These are phyloP conservation scores for Mariannaea sp. DNA, from an alignment of 2,329 filamentous ascomycete genomes.

Conservation along the genomic window DNA sequence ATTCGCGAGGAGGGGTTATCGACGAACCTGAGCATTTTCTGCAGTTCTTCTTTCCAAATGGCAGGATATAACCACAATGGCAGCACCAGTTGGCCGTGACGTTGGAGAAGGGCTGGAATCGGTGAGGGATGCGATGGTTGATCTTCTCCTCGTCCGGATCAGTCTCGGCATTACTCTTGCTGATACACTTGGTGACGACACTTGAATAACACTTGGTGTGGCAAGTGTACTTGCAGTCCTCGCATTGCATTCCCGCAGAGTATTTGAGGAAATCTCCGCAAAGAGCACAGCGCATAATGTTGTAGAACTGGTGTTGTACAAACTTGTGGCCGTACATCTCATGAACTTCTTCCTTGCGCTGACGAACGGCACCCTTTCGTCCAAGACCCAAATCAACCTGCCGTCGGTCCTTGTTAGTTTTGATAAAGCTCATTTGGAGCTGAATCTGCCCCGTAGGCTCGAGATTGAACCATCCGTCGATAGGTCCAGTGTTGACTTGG, in stretches of 20 bases:
- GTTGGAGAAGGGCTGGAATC: conserved; percentile 95
- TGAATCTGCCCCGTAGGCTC: conserved; percentile 94
- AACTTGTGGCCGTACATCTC: conserved; percentile 99
- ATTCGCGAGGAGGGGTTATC: background rate
- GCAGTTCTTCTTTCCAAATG: conserved; percentile 93
- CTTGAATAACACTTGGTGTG: conserved; percentile 96
- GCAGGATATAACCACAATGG: conserved; percentile 94
- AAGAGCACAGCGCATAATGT: conserved; percentile 98
- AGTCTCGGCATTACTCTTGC: conserved; percentile 97
- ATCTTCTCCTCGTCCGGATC: conserved; percentile 99
- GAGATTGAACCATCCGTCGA: conserved; percentile 96
- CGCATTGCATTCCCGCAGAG: conserved; percentile 97
- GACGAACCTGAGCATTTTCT: conserved; percentile 82
- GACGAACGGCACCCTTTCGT: conserved; percentile 93
- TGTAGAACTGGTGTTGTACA: conserved; percentile 98
- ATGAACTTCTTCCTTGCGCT: conserved; percentile 97
- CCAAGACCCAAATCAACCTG: conserved; percentile 88
- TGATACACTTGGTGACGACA: conserved; percentile 99
- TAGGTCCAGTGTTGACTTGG: conserved; percentile 62
- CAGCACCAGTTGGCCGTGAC: conserved; percentile 99
- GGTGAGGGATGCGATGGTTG: conserved; percentile 98
- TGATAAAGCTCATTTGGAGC: conserved; percentile 87
- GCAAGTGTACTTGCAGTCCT: conserved; percentile 99
- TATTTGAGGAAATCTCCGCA: conserved; percentile 99
- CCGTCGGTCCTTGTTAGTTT: conserved; percentile 82